Evolutionary conservation across 257 asterid genomes (phyloP), one percentile per base, ranked within the genome.

Genomic region (Jasminum sambac): DNA sequence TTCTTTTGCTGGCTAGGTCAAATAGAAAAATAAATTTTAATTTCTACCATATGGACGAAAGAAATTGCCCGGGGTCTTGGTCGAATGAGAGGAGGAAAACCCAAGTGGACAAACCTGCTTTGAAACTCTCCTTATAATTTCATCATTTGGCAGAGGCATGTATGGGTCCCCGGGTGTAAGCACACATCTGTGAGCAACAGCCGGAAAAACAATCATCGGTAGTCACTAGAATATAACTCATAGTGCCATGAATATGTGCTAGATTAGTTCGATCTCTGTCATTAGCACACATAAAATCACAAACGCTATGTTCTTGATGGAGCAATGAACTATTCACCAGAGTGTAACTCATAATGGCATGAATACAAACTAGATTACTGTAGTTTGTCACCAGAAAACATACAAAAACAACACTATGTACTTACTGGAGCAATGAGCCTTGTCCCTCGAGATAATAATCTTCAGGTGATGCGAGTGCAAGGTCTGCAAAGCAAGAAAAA

Each of bases 151-250:
- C 43, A 91, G 87, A 77, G 89, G 97, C 99, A 95, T 95, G 90
- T 95, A 95, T 30, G 99, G 98, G 73, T 91, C 97, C 60, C 98
- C 99, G 66, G 98, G 99, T 42, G 98, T 95, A 74, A 95, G 96
- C 23, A 95, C 98, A 40, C 98, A 95, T 79, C 98, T 95, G 84
- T 67, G 61, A 67, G 78, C 41, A 66, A 69, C 68, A 69, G 73
- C 73, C 38, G 43, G 70, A 17, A 11, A 48, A 62, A 14, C 46
- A 42, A 13, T 52, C 52, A 38, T 50, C 44, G 34, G 25, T 61
- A 38, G 58, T 72, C 48, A 42, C 36, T 55, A 55, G 36, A 19
- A 13, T 69, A 23, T 21, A 72, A 64, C 48, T 69, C 72, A 55
- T 48, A 66, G 5, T 8, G 19, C 62, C 60, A 55, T 69, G 14